A percentile compares a stretch with the other conserved stretches of the same genome.
These are phyloP conservation scores for Chenopodium formosanum DNA, from an alignment of 148 eudicot species.

Conservation along the genomic window DNA sequence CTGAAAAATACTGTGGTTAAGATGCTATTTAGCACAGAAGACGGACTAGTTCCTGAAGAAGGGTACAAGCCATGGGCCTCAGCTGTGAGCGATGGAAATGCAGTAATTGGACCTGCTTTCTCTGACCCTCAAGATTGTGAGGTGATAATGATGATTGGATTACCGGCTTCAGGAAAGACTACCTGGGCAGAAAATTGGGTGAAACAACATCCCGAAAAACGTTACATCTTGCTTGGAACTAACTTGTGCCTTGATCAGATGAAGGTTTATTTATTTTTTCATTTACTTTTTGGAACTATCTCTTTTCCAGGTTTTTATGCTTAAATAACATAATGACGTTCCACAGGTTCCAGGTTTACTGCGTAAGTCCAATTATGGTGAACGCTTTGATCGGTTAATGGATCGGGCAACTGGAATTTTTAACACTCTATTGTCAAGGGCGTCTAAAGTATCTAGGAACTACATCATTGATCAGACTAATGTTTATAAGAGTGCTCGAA, in stretches of 20 bases:
- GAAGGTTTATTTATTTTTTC: conserved; percentile 45
- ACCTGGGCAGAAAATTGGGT: conserved; percentile 75
- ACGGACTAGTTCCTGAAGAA: conserved; percentile 53
- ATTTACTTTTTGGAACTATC: background rate
- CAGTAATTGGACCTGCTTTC: conserved; percentile 49
- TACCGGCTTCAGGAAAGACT: conserved; percentile 74
- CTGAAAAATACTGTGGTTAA: conserved; percentile 60
- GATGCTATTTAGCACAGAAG: conserved; percentile 57
- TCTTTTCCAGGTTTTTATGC: background rate
- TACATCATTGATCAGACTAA: conserved; percentile 69
- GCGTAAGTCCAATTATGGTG: conserved; percentile 52
- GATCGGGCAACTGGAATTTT: conserved; percentile 54
- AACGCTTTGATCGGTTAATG: conserved; percentile 57
- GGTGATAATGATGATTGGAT: conserved; percentile 63
- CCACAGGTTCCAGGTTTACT: conserved; percentile 55
- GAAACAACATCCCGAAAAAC: conserved; percentile 57
- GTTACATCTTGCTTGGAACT: conserved; percentile 69
- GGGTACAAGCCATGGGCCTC: conserved; percentile 69
- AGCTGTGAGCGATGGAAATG: conserved; percentile 46
- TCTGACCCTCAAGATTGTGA: conserved; percentile 38
- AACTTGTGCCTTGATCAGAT: conserved; percentile 59
- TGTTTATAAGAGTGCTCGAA: conserved; percentile 65
- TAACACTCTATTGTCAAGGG: conserved; percentile 59
- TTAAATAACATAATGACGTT: conserved; percentile 4
- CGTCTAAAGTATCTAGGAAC: conserved; percentile 51